Evolutionary conservation across 805 yeast genomes (phyloP), one percentile per base, ranked within the genome.

Genomic region (Saturnispora dispora): DNA sequence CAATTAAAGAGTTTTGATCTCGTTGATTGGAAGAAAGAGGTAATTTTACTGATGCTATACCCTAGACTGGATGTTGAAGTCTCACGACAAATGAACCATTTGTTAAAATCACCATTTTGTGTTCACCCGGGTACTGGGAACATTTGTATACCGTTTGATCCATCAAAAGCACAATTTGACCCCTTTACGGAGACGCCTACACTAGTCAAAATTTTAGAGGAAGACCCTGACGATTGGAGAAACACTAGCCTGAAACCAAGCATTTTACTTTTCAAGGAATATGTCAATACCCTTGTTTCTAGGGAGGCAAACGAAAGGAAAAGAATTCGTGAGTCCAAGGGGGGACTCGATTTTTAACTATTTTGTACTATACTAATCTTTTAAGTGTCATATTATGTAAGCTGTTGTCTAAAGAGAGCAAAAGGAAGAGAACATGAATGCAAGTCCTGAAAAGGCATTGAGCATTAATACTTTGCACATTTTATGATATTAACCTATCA

Each of bases 51-150:
- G 55, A 83, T 85, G 54, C 69, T 88, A 71, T 91, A 91, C 66
- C 99, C 99, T 42, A 77, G 96, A 60, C 74, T 93, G 55, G 99
- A 93, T 77, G 82, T 86, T 46, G 95, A 90, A 66, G 99, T 93
- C 35, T 85, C 98, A 7, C 78, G 83, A 58, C 93, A 86, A 64
- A 74, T 90, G 61, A 88, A 83, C 69, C 99, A 93, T 72, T 81
- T 93, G 68, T 76, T 93, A 60, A 93, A 93, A 64, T 86, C 97
- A 1, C 99, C 99, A 17, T 93, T 93, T 65, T 91, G 98, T 71
- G 82, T 93, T 42, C 99, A 93, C 66, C 99, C 99, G 2, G 83
- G 88, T 2, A 93, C 99, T 0, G 96, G 96, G 7, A 85, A 87
- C 60, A 86, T 93, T 3, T 93, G 98, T 78, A 96, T 93, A 7